Evolutionary conservation across 805 yeast genomes (phyloP), one percentile per base, ranked within the genome.

Genomic region (Lipomyces sp.): DNA sequence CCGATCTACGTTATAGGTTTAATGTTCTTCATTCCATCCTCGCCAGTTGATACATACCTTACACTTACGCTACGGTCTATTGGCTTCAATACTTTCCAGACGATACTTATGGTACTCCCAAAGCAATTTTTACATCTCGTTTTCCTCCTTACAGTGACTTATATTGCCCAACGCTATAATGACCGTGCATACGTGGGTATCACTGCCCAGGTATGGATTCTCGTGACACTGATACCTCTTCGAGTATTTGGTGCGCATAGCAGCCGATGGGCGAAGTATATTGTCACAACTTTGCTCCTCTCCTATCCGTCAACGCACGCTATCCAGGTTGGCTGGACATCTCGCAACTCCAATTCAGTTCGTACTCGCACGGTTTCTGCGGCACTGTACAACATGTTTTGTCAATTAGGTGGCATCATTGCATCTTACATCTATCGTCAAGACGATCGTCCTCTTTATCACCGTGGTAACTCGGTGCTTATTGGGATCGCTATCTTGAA

Each of bases 301-400:
- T 83, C 82, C 32, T 78, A 80, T 48, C 84, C 87, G 0, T 80
- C 81, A 53, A 77, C 82, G n/a, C 86, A 85, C 76, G 85, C 89
- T 0, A 76, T 87, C 59, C 78, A 83, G 66, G 87, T 85, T 34
- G 78, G 84, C 34, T 85, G 90, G 87, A 82, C 86, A 64, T 86
- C 92, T 0, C 75, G 84, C 35, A 87, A 87, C 71, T 82, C 90
- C 8, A 84, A 85, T 74, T 80, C 88, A 0, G 89, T 88, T 34
- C 77, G 87, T n/a, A 78, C 85, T 2, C 79, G 93, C 71, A 84
- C 92, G 0, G 86, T 88, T 3, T 82, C 88, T 13, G 85, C 90
- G 0, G 86, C 92, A 0, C 64, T 88, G 57, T 87, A 85, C 73
- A 89, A 88, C 72, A 86, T 87, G 81, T 83, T 81, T 74, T 85